Evolutionary conservation across 1,284 basidiomycete species (phyloP).

Genomic region (Boletus calvinii): DNA sequence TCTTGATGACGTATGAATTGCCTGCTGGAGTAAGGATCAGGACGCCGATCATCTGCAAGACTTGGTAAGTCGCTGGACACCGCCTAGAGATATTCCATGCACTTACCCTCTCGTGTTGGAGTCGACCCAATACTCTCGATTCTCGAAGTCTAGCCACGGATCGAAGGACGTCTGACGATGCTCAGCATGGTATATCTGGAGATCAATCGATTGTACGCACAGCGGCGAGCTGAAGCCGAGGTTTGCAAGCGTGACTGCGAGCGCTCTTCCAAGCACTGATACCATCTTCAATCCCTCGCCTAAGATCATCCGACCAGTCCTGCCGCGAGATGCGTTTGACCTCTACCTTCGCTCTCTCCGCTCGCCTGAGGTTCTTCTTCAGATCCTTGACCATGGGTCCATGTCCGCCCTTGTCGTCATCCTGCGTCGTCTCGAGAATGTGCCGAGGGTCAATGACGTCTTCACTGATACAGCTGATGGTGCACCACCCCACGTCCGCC

Average conservation of each 20-base stretch:
- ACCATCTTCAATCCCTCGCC: slow-evolving; percentile 39
- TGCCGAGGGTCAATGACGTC: slow-evolving; percentile 43
- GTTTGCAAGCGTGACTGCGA: slow-evolving; percentile 25
- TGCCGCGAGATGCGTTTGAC: slow-evolving; percentile 34
- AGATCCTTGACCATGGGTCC: slow-evolving; percentile 41
- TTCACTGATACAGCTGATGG: slow-evolving; percentile 45
- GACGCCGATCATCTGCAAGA: slow-evolving; percentile 38
- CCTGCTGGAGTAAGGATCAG: slow-evolving; percentile 44
- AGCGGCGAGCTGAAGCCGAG: slow-evolving; percentile 43
- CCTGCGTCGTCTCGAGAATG: slow-evolving; percentile 39
- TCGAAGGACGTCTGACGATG: slow-evolving; percentile 36
- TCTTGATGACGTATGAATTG: slow-evolving; percentile 46
- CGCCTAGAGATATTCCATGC: neutral
- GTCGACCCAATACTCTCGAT: slow-evolving; percentile 45
- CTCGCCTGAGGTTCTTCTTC: slow-evolving; percentile 46
- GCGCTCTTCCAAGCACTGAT: slow-evolving; percentile 38
- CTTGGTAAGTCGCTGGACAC: neutral
- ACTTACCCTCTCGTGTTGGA: slow-evolving; percentile 25
- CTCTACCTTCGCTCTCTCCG: slow-evolving; percentile 39
- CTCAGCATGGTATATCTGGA: neutral
- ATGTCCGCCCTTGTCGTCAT: slow-evolving; percentile 35
- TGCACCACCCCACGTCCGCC: slow-evolving; percentile 37
- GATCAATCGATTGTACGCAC: slow-evolving; percentile 19
- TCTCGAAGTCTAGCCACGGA: slow-evolving; percentile 45
- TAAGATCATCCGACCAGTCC: slow-evolving; percentile 38